Percentiles rank a stretch among this genome's conserved stretches.
Evolutionary conservation across 169 alveolate species (phyloP).

Genomic region (Plasmodium gonderi): DNA sequence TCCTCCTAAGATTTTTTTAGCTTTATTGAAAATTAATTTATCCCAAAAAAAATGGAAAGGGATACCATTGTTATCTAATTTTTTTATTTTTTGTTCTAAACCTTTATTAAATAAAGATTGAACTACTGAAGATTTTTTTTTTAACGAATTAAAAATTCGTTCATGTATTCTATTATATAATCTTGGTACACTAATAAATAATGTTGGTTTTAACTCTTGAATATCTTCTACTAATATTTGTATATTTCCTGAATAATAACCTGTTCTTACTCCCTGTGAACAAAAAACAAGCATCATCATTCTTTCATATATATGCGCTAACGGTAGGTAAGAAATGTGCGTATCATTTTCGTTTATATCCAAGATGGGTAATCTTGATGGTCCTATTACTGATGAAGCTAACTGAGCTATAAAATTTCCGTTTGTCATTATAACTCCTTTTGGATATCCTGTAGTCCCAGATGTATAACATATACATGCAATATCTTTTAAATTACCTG

Average conservation of each 20-base stretch:
- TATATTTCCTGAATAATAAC: conserved; percentile 93
- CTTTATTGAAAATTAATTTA: conserved; percentile 84
- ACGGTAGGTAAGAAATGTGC: conserved; percentile 94
- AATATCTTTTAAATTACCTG: conserved; percentile 84
- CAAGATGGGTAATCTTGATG: conserved; percentile 21
- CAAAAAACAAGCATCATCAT: conserved; percentile 80
- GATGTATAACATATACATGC: conserved; percentile 96
- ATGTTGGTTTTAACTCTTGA: conserved; percentile 92
- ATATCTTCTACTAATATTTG: conserved; percentile 92
- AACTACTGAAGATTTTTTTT: conserved; percentile 78
- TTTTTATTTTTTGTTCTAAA: conserved; percentile 68
- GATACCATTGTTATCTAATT: conserved; percentile 73
- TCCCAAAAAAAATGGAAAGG: conserved; percentile 84
- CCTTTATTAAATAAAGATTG: conserved; percentile 87
- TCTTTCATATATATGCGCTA: conserved; percentile 97
- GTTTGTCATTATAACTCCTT: conserved; percentile 96
- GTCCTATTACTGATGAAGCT: not conserved
- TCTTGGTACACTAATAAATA: conserved; percentile 96
- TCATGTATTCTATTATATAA: conserved; percentile 93
- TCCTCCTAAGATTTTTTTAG: conserved; percentile 93
- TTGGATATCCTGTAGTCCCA: conserved; percentile 98
- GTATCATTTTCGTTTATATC: conserved; percentile 80
- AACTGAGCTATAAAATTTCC: conserved; percentile 52
- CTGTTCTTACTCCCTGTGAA: conserved; percentile 86
- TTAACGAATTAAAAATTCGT: conserved; percentile 85